A percentile compares a stretch with the other conserved stretches of the same genome.
phyloP scores from a whole-genome alignment of 768 basidiomycete genomes.

The Leccinellum rugosiceps region DNA sequence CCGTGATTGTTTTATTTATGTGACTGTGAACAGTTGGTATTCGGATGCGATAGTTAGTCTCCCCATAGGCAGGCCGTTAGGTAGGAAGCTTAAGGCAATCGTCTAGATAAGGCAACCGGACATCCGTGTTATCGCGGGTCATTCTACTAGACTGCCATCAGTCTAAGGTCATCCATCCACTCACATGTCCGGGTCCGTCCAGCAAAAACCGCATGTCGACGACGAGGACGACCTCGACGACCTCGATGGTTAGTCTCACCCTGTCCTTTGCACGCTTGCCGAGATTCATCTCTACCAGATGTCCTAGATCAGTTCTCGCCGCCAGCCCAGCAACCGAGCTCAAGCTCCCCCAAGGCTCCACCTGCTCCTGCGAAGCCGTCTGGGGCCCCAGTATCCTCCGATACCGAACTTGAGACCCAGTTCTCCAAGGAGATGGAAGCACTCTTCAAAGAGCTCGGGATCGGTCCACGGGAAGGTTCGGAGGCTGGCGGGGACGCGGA shows the following conservation, averaged over 20 bases:
- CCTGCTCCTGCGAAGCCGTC: constrained; percentile 17
- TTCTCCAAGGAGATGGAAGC: constrained; percentile 45
- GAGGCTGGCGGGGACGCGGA: constrained; percentile 8
- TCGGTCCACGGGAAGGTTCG: constrained; percentile 18
- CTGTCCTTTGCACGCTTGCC: not conserved
- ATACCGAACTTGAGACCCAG: constrained; percentile 35
- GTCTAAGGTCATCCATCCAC: not conserved
- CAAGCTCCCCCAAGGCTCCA: constrained; percentile 12
- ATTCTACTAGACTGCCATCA: no score
- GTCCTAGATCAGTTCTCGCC: constrained; percentile 46
- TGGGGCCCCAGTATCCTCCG: constrained; percentile 11
- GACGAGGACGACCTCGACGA: constrained; percentile 41
- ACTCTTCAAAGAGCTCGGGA: constrained; percentile 30
- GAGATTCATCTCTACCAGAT: constrained; percentile 33
- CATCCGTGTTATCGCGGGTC: not conserved
- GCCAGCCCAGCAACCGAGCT: constrained; percentile 6
- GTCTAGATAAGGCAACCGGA: no score
- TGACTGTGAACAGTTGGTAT: no score
- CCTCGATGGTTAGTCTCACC: constrained; percentile 36
- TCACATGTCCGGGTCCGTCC: not conserved
- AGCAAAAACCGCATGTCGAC: constrained; percentile 22
- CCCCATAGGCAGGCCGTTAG: no score
- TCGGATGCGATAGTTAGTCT: no score
- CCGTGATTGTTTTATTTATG: no score
- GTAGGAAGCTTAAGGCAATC: no score